These are phyloP conservation scores for Scutellaria barbata DNA, from an alignment of 257 asterid species.

Conservation along the genomic window DNA sequence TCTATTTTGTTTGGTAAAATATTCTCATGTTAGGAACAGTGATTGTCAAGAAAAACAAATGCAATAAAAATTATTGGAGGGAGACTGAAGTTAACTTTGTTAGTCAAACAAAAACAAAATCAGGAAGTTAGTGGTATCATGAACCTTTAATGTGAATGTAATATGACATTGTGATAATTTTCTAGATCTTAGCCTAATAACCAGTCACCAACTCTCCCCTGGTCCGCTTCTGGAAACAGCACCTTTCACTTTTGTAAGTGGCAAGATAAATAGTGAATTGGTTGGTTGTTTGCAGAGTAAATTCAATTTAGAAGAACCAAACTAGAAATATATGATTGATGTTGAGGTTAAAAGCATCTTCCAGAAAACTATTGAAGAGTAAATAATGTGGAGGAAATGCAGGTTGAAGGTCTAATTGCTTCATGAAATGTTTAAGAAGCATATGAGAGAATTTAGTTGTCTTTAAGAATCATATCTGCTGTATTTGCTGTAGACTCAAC, in stretches of 20 bases:
- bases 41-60: slow-evolving; percentile 17
- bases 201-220: background rate
- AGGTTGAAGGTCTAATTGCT: background rate
- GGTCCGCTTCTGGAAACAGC: slow-evolving; percentile 5
- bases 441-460: background rate
- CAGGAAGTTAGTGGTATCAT: background rate
- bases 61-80: slow-evolving; percentile 16
- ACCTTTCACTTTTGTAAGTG: slow-evolving; percentile 1
- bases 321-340: slow-evolving; percentile 6
- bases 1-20: background rate
- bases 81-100: slow-evolving; percentile 11
- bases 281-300: background rate
- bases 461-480: background rate
- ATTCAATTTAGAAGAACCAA: background rate
- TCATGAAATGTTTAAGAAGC: slow-evolving; percentile 7
- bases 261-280: background rate
- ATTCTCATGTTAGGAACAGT: slow-evolving; percentile 17
- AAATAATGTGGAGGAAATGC: background rate
- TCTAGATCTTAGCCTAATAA: background rate
- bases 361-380: slow-evolving; percentile 12
- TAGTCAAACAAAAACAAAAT: background rate
- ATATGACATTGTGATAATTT: background rate
- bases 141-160: background rate
- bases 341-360: slow-evolving; percentile 3
- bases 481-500: background rate